Percentiles rank a stretch among this genome's conserved stretches.
Conservation (phyloP, 202 grass and related monocot genomes). For the Elaeis oleifera region DNA sequence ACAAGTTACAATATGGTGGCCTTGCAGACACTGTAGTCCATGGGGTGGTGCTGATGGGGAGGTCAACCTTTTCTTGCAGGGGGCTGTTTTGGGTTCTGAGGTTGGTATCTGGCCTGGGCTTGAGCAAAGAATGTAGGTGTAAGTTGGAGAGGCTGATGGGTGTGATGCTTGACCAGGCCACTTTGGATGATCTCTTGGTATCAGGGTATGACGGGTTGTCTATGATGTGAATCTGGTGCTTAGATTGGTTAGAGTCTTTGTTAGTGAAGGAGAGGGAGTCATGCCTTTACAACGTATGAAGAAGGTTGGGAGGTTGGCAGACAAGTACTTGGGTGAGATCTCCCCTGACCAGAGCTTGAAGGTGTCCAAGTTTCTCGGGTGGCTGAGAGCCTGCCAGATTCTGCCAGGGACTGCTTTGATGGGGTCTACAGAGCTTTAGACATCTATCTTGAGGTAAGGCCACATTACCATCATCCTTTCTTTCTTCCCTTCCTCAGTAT, state of each 20-base stretch:
- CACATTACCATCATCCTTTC: too few species aligned
- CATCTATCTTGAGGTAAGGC: slow-evolving; percentile 84
- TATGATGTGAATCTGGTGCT: slow-evolving; percentile 88
- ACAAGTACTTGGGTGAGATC: slow-evolving; percentile 89
- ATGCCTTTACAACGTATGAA: slow-evolving; percentile 43
- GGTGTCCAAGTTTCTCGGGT: slow-evolving; percentile 70
- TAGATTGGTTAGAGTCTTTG: slow-evolving; percentile 68
- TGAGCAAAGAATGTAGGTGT: slow-evolving; percentile 49
- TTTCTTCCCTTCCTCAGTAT: too few species aligned
- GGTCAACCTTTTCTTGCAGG: slow-evolving; percentile 63
- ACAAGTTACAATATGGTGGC: slow-evolving; percentile 17
- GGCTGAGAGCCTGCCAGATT: slow-evolving; percentile 75
- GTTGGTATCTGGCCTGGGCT: slow-evolving; percentile 41
- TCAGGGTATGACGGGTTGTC: slow-evolving; percentile 44
- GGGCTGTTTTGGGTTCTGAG: slow-evolving; percentile 74
- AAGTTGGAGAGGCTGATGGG: slow-evolving; percentile 79
- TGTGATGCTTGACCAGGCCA: slow-evolving; percentile 66
- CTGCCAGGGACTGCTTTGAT: slow-evolving; percentile 79
- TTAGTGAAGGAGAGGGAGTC: slow-evolving; percentile 36
- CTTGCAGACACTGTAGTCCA: slow-evolving; percentile 84
- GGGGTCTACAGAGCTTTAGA: slow-evolving; percentile 81
- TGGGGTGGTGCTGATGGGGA: slow-evolving; percentile 54
- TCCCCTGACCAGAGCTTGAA: slow-evolving; percentile 73
- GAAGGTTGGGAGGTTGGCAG: slow-evolving; percentile 73
- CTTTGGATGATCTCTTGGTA: slow-evolving; percentile 73